These are phyloP conservation scores for Kwoniella newhampshirensis DNA, from an alignment of 768 basidiomycete species.

Conservation along the genomic window DNA sequence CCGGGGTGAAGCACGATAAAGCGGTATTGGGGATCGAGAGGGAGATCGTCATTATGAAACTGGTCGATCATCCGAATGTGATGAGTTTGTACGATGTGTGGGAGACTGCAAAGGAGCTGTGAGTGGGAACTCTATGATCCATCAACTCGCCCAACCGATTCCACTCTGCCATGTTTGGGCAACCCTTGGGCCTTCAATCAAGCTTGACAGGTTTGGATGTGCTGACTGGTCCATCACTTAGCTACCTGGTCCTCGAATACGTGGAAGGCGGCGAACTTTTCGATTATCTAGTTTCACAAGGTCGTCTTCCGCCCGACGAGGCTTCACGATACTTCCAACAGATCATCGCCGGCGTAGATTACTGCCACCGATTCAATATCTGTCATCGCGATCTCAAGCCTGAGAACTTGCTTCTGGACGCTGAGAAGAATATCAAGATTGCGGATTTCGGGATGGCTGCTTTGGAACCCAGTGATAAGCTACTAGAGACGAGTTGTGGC, in stretches of 20 bases:
- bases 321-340: constrained; percentile 93
- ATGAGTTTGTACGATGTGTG: constrained; percentile 94
- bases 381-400: constrained; percentile 98
- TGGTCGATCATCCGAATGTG: constrained; percentile 97
- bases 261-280: constrained; percentile 95
- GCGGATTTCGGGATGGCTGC: constrained; percentile 99
- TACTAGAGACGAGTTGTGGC: constrained; percentile 92
- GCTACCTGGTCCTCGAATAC: constrained; percentile 87
- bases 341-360: constrained; percentile 90
- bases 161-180: too few relatives aligned
- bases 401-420: constrained; percentile 88
- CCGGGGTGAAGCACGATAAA: constrained; percentile 41
- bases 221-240: constrained; percentile 20
- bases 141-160: background rate
- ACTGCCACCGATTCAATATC: constrained; percentile 95
- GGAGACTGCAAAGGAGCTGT: constrained; percentile 83
- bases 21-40: constrained; percentile 74
- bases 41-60: constrained; percentile 98
- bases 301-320: constrained; percentile 73
- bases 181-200: too few relatives aligned
- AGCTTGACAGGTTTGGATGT: background rate
- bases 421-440: constrained; percentile 73
- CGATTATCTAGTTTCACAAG: constrained; percentile 88
- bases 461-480: constrained; percentile 76
- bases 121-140: constrained; percentile 21